These are phyloP conservation scores for Chytriomyces confervae DNA, from an alignment of 192 early-diverging fungal species.

Conservation along the genomic window DNA sequence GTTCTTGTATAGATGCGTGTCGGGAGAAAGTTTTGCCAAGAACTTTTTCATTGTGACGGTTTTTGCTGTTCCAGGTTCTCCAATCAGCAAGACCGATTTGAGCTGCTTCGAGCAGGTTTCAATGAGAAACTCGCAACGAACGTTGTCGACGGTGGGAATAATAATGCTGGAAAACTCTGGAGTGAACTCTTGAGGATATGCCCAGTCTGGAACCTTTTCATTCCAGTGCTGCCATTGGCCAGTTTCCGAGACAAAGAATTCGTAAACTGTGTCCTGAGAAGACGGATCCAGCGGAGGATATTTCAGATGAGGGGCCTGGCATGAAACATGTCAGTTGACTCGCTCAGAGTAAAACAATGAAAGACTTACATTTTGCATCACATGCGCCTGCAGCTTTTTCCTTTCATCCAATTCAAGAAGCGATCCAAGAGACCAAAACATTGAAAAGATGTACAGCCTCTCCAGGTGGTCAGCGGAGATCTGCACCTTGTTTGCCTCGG, in stretches of 20 bases:
- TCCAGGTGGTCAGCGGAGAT: conserved; percentile 59
- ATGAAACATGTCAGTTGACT: conserved; percentile 39
- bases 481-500: conserved; percentile 59
- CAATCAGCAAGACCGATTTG: conserved; percentile 65
- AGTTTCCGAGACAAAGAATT: conserved; percentile 64
- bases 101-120: conserved; percentile 62
- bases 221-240: conserved; percentile 70
- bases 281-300: conserved; percentile 62
- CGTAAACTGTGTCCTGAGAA: conserved; percentile 63
- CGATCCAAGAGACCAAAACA: conserved; percentile 65
- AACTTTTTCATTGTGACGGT: conserved; percentile 67
- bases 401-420: conserved; percentile 69
- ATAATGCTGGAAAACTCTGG: conserved; percentile 71
- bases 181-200: conserved; percentile 61
- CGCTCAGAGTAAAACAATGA: conserved; percentile 34
- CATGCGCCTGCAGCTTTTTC: conserved; percentile 61
- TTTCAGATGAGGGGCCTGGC: conserved; percentile 58
- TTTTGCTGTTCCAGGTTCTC: conserved; percentile 70
- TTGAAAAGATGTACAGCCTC: conserved; percentile 62
- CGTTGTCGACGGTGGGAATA: conserved; percentile 70
- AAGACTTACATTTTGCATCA: conserved; percentile 39
- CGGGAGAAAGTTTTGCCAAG: conserved; percentile 63
- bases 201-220: conserved; percentile 60
- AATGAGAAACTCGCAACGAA: conserved; percentile 65
- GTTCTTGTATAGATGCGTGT: conserved; percentile 66